Percentiles rank a stretch among this genome's conserved stretches.
Evolutionary conservation across 495 filamentous ascomycete genomes (phyloP).

Genomic region (Cudoniella acicularis): DNA sequence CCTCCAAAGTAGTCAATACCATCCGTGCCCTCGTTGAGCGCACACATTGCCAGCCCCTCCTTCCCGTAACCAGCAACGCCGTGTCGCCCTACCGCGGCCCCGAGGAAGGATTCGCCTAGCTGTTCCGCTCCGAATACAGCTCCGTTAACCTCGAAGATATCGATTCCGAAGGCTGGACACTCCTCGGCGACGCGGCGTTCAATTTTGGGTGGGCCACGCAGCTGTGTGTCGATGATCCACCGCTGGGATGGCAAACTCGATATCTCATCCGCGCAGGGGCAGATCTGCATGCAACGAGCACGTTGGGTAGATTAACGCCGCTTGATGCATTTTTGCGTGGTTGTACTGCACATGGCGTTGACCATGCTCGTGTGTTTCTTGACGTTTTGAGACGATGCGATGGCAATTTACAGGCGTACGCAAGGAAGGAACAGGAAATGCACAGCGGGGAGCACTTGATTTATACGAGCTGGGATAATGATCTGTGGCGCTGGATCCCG

Average conservation of each 20-base stretch:
- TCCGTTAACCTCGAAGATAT: background rate
- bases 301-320: background rate
- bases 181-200: constrained; percentile 3
- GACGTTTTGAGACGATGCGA: background rate
- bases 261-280: constrained; percentile 1
- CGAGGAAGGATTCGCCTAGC: constrained; percentile 8
- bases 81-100: background rate
- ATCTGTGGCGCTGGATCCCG: constrained; percentile 3
- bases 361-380: constrained; percentile 5
- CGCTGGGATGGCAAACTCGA: background rate
- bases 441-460: constrained; percentile 1
- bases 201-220: constrained; percentile 7
- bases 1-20: constrained; percentile 3
- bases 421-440: background rate
- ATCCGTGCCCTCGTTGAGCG: constrained; percentile 4
- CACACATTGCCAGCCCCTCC: constrained; percentile 1
- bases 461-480: background rate
- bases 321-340: constrained; percentile 5
- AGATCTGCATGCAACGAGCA: background rate
- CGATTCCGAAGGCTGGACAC: constrained; percentile 8
- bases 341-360: constrained; percentile 3
- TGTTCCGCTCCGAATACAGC: constrained; percentile 2
- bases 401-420: background rate
- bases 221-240: background rate
- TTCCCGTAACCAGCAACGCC: constrained; percentile 7